Base-by-base conservation (phyloP, 129 eudicot genomes). In the Artemisia tridentata region DNA sequence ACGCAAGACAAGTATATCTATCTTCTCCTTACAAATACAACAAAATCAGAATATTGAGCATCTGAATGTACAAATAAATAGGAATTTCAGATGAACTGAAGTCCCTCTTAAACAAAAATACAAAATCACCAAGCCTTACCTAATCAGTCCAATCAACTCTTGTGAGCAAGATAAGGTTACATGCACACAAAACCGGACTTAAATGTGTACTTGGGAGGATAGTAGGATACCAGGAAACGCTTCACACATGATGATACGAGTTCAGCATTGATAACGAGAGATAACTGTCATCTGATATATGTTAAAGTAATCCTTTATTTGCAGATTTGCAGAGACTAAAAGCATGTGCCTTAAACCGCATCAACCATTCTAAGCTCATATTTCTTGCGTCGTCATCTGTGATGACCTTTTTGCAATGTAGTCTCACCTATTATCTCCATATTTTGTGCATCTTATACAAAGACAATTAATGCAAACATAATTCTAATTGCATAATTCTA, bases 321-420 rank as follows among this genome's bases (percentile, higher is more conserved):
- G 72, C n/a, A n/a, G n/a, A n/a, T n/a, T n/a, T n/a, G n/a, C 57
- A 41, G 68, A 72, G 27, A n/a, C 1, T 14, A 59, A 29, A 49
- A 48, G 49, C 20, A 6, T 15, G 45, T 49, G 64, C 31, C 47
- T 77, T 25, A 77, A 69, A 71, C 81, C 52, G 76, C 81, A 84
- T 83, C 91, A 34, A 88, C 82, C 91, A 88, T 85, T 86, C 86
- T 83, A 80, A 86, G 57, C 65, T 89, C 98, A 60, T 92, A 88
- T 66, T 92, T 92, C 86, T 87, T 92, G 63, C 96, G 91, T 1
- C 98, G 84, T n/a, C 96, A 78, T 58, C 98, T 80, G 75, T 89
- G 95, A 79, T 92, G 98, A 72, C 95, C 74, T 74, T 87, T 92
- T 74, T 85, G 96, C 76, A 92, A 82, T 12, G 96, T 75, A 72